phyloP scores from a whole-genome alignment of 1,284 basidiomycete genomes.

The Ustilago sp. region DNA sequence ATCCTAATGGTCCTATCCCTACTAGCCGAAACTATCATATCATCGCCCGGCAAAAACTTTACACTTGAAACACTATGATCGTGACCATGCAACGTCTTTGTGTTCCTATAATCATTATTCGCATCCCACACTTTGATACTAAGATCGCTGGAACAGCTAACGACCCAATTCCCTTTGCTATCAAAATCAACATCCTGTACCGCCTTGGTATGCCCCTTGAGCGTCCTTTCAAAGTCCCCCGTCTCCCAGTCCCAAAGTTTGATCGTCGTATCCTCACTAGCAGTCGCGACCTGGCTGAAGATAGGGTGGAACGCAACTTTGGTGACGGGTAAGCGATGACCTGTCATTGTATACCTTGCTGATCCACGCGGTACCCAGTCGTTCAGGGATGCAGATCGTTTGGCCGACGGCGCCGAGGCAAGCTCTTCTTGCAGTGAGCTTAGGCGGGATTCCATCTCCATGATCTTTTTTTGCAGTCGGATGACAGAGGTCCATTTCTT shows the following conservation, averaged over 20 bases:
- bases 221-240: constrained; percentile 87
- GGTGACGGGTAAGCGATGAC: constrained; percentile 82
- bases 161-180: constrained; percentile 81
- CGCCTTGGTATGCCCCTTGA: constrained; percentile 91
- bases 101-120: constrained; percentile 87
- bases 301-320: constrained; percentile 86
- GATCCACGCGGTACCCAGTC: constrained; percentile 87
- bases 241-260: constrained; percentile 98
- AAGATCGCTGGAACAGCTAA: constrained; percentile 88
- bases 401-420: constrained; percentile 74
- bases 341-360: constrained; percentile 81
- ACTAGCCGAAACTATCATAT: constrained; percentile 84
- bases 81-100: constrained; percentile 86
- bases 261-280: constrained; percentile 86
- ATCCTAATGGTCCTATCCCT: constrained; percentile 86
- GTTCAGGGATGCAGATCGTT: constrained; percentile 76
- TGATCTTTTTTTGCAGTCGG: constrained; percentile 84
- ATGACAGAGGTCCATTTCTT: constrained; percentile 97
- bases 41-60: constrained; percentile 85
- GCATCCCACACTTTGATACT: constrained; percentile 93
- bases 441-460: constrained; percentile 82
- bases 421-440: constrained; percentile 82
- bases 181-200: constrained; percentile 90
- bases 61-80: constrained; percentile 89
- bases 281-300: constrained; percentile 84